These are phyloP conservation scores for Pseudonitzschia multiseries DNA, from an alignment of 108 stramenopile species.

Conservation along the genomic window DNA sequence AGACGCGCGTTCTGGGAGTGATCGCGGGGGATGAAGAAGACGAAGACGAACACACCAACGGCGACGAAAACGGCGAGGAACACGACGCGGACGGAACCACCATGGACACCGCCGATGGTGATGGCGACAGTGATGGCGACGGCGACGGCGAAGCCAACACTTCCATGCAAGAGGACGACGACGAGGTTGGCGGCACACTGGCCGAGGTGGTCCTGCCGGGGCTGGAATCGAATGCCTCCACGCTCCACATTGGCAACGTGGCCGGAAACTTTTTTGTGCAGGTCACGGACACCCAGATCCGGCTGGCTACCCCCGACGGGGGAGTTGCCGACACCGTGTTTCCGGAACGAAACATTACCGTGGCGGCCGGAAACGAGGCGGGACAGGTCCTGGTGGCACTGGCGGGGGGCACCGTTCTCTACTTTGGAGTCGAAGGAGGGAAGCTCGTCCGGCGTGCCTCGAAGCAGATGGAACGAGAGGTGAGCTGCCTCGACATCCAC, in stretches of 20 bases:
- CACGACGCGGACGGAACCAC: constrained; percentile 35
- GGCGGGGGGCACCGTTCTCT: constrained; percentile 73
- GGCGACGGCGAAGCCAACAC: constrained; percentile 35
- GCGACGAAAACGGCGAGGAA: too few species aligned
- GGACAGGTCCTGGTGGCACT: constrained; percentile 85
- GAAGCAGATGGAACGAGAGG: constrained; percentile 84
- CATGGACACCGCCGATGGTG: constrained; percentile 60
- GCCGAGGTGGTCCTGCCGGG: constrained; percentile 75
- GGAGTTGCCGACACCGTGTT: constrained; percentile 51
- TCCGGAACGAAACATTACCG: constrained; percentile 79
- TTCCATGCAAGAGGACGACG: constrained; percentile 29
- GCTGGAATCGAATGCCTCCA: constrained; percentile 56
- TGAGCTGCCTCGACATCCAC: constrained; percentile 90
- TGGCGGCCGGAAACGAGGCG: constrained; percentile 88
- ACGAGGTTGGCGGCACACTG: constrained; percentile 52
- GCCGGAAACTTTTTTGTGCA: constrained; percentile 65
- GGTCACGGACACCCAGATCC: constrained; percentile 81
- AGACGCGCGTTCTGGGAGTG: constrained; percentile 90
- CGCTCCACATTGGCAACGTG: constrained; percentile 73
- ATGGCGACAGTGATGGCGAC: constrained; percentile 35
- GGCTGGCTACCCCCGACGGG: constrained; percentile 40
- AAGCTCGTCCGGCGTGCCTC: constrained; percentile 36
- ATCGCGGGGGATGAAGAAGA: constrained; percentile 38
- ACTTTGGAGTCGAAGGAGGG: constrained; percentile 52
- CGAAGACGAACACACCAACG: constrained; percentile 8